Evolutionary conservation across 805 yeast species (phyloP), one percentile per base, ranked within the genome.

Genomic region (Yamadazyma endophytica): DNA sequence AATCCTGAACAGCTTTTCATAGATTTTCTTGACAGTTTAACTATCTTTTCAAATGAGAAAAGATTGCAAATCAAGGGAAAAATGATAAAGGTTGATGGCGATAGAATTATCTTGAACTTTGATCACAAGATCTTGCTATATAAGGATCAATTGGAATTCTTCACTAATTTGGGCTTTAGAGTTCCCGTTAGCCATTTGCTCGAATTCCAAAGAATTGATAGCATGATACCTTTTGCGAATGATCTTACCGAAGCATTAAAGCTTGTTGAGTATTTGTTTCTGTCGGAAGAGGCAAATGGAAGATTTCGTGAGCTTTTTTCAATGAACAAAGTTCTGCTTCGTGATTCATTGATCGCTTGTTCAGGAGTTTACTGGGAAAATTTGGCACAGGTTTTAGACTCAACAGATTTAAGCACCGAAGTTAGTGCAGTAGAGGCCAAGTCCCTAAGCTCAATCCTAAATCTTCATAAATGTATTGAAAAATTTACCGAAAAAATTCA

Each of bases 191-290:
- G 64, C 4, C 37, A 82, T 2, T 39, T 60, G 9, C 46, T 70
- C 2, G 65, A 61, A 17, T 64, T 85, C 1, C 64, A 74, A 26
- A 69, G 64, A 18, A 61, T 79, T 2, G 63, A 72, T 33, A 57
- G 64, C 18, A 46, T 82, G 0, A 70, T 77, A 30, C 86, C 89
- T 0, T 68, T 69, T 39, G 80, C 83, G 0, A 56, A 68, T 4
- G 59, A 69, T 7, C 38, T 86, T 6, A 50, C 56, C 4, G 89
- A 82, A 35, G 67, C 75, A 6, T 31, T 81, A 3, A 49, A 51
- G 6, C 54, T 67, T 1, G 58, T 79, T 31, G 49, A 60, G 29
- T 40, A 50, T 2, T 37, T 64, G 0, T 36, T 62, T n/a, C n/a
- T n/a, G n/a, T n/a, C n/a, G n/a, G n/a, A n/a, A n/a, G n/a, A n/a